phyloP scores from a whole-genome alignment of 305 asterid genomes.

The Fraxinus albicans region DNA sequence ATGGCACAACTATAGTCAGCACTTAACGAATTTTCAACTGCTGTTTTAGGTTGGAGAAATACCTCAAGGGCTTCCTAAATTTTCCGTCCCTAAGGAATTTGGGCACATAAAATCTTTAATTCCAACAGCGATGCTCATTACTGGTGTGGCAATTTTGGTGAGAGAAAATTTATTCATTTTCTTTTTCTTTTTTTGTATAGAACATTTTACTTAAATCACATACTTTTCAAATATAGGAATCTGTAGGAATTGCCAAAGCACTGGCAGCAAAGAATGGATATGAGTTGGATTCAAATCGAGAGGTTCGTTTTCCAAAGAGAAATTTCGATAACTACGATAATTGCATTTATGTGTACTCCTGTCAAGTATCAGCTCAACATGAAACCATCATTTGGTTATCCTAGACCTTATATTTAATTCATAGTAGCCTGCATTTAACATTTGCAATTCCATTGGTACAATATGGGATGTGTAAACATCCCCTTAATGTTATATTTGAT shows the following conservation, averaged over 20 bases:
- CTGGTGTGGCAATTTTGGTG: conserved; percentile 99
- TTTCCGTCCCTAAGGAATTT: conserved; percentile 86
- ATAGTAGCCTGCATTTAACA: not conserved
- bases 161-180: conserved; percentile 27
- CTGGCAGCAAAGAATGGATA: conserved; percentile 97
- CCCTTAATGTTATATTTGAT: not conserved
- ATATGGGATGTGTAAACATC: not conserved
- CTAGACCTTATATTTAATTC: not conserved
- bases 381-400: not conserved
- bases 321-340: conserved; percentile 7
- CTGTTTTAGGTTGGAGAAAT: conserved; percentile 82
- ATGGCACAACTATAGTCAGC: conserved; percentile 2
- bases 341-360: conserved; percentile 17
- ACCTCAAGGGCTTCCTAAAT: conserved; percentile 97
- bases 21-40: conserved; percentile 15
- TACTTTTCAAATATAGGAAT: conserved; percentile 57
- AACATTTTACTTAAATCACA: conserved; percentile 10
- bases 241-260: conserved; percentile 99
- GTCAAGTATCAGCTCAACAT: conserved; percentile 10
- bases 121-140: conserved; percentile 88
- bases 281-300: conserved; percentile 96
- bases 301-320: conserved; percentile 50
- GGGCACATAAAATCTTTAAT: conserved; percentile 61
- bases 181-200: conserved; percentile 22
- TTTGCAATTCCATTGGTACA: not conserved